Evolutionary conservation across 345 rosid genomes (phyloP), one percentile per base, ranked within the genome.

Genomic region (Noccaea bulbosa): DNA sequence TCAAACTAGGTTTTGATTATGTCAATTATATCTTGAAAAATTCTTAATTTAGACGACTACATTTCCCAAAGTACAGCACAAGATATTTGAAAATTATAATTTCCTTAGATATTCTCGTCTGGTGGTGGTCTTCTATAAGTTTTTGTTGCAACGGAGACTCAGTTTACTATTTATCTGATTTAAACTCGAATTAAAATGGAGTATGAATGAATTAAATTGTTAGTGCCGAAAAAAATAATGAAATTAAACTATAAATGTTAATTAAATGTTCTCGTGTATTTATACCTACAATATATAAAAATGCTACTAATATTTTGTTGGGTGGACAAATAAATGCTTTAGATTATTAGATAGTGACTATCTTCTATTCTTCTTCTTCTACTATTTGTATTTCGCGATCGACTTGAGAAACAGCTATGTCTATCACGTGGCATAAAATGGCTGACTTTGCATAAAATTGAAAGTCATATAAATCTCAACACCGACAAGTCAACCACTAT

Each of bases 401-500:
- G 65, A 72, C 58, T 11, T 17, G 2, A 24, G 8, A 41, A 41
- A 55, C 38, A 62, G n/a, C 30, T 27, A 27, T 2, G 37, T 16
- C 50, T 8, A 49, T 41, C 40, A 73, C 72, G 77, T 73, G 77
- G 72, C 54, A 22, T 30, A 41, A 40, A 0, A 65, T 6, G 47
- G 67, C 46, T 66, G 62, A 74, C 41, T 74, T 73, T 39, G 9
- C 46, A 4, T 33, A 6, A 32, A 37, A 15, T 5, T 16, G n/a
- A 20, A 37, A 66, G 14, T 14, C 67, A 17, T 6, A 24, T 39
- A 59, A 62, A 46, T 44, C 62, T 33, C 55, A 58, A 50, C 55
- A 59, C 72, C 56, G 72, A 74, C 72, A 49, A 58, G 67, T 73
- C 78, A 74, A 74, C 61, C 22, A 50, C 43, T 58, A 27, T 47